A percentile compares a stretch with the other conserved stretches of the same genome.
These are phyloP conservation scores for Mortierella sp. DNA, from an alignment of 371 early-diverging fungal species.

Conservation along the genomic window DNA sequence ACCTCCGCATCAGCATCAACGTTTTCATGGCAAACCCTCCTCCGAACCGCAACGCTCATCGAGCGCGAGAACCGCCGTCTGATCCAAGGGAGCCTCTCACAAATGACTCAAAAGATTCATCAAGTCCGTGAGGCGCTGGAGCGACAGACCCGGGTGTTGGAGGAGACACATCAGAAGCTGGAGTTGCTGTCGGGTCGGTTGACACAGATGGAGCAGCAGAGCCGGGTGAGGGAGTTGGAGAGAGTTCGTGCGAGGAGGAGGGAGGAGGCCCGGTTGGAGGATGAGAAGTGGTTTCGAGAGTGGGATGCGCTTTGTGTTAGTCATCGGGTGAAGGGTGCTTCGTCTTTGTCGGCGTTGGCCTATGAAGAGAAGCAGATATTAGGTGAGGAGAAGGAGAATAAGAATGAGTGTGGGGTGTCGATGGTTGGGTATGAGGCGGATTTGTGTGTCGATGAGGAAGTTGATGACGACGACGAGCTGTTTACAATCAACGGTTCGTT, in stretches of 20 bases:
- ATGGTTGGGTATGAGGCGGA: not conserved
- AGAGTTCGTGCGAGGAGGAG: conserved; percentile 11
- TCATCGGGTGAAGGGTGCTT: not conserved
- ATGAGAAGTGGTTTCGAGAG: conserved; percentile 36
- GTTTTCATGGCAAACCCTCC: conserved; percentile 1
- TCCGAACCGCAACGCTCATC: conserved; percentile 27
- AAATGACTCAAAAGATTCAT: conserved; percentile 38
- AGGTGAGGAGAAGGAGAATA: not conserved
- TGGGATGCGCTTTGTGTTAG: conserved; percentile 60
- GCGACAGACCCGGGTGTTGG: conserved; percentile 33
- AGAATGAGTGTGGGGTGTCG: not conserved
- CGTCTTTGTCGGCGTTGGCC: not conserved
- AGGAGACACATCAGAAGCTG: conserved; percentile 36
- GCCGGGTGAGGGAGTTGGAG: conserved; percentile 24
- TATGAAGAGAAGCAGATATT: not conserved
- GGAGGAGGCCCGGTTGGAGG: conserved; percentile 23
- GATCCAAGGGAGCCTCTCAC: conserved; percentile 19
- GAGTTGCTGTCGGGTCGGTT: conserved; percentile 27
- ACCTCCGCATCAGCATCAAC: not conserved
- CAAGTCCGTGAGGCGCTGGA: conserved; percentile 37
- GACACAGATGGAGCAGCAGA: conserved; percentile 35
- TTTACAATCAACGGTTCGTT: not conserved
- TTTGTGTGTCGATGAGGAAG: not conserved
- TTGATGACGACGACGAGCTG: not conserved
- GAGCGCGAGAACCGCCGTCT: conserved; percentile 33